Conservation (phyloP, 352 stramenopile genomes). For the Globisporangium solare region DNA sequence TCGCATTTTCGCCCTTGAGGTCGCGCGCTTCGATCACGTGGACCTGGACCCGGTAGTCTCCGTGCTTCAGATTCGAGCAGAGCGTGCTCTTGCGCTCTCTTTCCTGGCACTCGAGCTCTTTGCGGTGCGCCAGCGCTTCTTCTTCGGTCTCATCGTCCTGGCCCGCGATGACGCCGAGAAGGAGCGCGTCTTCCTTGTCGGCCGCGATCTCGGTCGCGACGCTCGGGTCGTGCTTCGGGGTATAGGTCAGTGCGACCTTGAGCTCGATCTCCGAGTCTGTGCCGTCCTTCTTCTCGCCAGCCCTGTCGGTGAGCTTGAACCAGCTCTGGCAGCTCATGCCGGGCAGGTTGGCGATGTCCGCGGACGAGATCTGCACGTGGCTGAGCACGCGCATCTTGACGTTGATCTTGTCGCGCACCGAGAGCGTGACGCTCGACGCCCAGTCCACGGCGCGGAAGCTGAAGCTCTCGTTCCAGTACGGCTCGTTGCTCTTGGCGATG, state of each 20-base stretch:
- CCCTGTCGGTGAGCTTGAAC: constrained; percentile 51
- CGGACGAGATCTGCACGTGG: constrained; percentile 50
- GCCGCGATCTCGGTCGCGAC: constrained; percentile 16
- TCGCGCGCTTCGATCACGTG: constrained; percentile 86
- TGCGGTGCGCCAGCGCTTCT: constrained; percentile 30
- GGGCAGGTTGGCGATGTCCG: constrained; percentile 44
- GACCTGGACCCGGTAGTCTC: constrained; percentile 82
- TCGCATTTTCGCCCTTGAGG: constrained; percentile 85
- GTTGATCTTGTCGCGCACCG: constrained; percentile 64
- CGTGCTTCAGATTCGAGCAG: constrained; percentile 53
- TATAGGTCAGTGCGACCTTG: constrained; percentile 67
- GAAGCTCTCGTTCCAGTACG: constrained; percentile 75
- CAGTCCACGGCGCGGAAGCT: constrained; percentile 67
- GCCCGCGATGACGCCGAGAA: constrained; percentile 35
- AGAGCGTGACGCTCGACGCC: constrained; percentile 56
- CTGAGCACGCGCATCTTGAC: constrained; percentile 71
- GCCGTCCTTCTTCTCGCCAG: constrained; percentile 29
- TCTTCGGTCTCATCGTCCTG: constrained; percentile 80
- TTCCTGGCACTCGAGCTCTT: constrained; percentile 50
- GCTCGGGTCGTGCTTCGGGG: constrained; percentile 46
- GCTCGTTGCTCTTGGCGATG: constrained; percentile 56
- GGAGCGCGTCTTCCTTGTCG: constrained; percentile 15
- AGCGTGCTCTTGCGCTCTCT: constrained; percentile 39
- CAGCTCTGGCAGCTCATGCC: constrained; percentile 59
- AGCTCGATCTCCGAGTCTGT: constrained; percentile 44